Percentiles rank a stretch among this genome's conserved stretches.
These are phyloP conservation scores for Aotearoamyces nothofagi DNA, from an alignment of 2,329 filamentous ascomycete species.

Conservation along the genomic window DNA sequence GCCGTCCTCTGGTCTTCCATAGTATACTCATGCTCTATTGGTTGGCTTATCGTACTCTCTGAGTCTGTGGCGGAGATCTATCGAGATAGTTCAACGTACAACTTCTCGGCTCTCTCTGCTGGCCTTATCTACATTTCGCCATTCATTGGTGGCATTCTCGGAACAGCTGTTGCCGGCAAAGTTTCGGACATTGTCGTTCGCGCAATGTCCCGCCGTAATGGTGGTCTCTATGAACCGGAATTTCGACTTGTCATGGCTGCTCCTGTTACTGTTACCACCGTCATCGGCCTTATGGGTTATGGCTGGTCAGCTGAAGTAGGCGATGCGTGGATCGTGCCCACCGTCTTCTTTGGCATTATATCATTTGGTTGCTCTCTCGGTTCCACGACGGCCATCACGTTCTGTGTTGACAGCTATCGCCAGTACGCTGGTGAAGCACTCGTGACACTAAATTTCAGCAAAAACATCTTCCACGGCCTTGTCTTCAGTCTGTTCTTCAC, in stretches of 20 bases:
- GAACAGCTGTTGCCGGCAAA: conserved; percentile 82
- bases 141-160: conserved; percentile 75
- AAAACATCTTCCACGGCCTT: conserved; percentile 85
- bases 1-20: conserved; percentile 77
- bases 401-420: conserved; percentile 83
- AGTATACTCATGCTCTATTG: conserved; percentile 76
- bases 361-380: conserved; percentile 87
- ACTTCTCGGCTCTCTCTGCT: conserved; percentile 67
- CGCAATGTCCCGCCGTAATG: conserved; percentile 69
- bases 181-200: conserved; percentile 76
- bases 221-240: conserved; percentile 90
- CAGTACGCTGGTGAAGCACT: conserved; percentile 89
- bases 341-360: conserved; percentile 80
- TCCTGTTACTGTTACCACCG: conserved; percentile 64
- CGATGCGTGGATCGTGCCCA: conserved; percentile 82
- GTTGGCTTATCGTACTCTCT: conserved; percentile 91
- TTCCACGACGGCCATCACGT: conserved; percentile 84
- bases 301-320: conserved; percentile 74
- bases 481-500: conserved; percentile 83
- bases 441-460: conserved; percentile 86
- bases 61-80: conserved; percentile 77
- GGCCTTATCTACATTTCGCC: conserved; percentile 83
- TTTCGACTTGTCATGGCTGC: conserved; percentile 80
- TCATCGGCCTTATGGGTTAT: conserved; percentile 83
- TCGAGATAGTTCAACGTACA: conserved; percentile 51